These are phyloP conservation scores for Adansonia grandidieri DNA, from an alignment of 441 rosid species.

Conservation along the genomic window DNA sequence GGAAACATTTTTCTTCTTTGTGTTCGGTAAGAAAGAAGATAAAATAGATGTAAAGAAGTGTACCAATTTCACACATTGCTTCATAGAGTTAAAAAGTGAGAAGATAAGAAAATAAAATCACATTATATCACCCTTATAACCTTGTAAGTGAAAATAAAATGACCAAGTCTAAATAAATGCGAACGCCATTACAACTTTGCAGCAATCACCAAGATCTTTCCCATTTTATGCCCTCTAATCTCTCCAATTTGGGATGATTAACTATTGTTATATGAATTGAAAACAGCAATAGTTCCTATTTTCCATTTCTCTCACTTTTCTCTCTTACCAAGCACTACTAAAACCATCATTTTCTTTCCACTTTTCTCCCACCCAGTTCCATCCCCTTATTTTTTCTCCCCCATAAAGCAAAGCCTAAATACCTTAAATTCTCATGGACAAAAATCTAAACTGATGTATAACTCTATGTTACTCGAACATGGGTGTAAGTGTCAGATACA, in stretches of 20 bases:
- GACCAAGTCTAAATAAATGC: background rate
- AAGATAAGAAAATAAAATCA: background rate
- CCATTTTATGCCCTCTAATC: background rate
- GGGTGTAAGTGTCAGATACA: too few relatives aligned
- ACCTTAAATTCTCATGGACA: background rate
- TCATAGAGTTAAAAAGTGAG: background rate
- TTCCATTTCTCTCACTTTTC: background rate
- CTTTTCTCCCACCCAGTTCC: background rate
- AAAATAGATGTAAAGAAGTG: background rate
- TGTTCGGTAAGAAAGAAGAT: background rate
- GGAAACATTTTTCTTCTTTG: background rate
- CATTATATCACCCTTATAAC: background rate
- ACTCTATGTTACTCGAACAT: background rate
- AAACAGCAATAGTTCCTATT: background rate
- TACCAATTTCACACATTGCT: too few relatives aligned
- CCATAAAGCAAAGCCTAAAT: background rate
- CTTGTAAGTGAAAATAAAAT: background rate
- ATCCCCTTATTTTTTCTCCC: background rate
- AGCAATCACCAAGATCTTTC: background rate
- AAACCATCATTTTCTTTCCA: constrained; percentile 3
- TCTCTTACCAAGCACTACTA: background rate
- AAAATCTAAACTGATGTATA: background rate
- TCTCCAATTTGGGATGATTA: background rate
- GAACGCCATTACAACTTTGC: background rate
- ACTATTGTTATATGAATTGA: background rate